Evolutionary conservation across 306 rosid genomes (phyloP).

Genomic region (Pyrus betulifolia): DNA sequence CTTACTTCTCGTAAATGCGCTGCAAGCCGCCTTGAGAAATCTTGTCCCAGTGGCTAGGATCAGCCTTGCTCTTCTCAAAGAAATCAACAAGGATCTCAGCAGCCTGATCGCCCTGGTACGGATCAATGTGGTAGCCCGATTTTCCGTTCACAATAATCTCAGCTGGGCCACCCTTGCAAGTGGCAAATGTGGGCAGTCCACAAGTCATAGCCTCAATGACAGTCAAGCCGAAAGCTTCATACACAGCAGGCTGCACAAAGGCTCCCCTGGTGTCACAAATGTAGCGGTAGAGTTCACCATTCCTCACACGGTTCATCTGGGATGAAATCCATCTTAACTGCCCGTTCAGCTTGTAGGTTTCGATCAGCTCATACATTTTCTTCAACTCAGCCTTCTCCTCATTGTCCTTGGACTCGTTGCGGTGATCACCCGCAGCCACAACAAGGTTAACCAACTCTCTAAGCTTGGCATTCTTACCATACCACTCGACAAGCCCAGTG

Average conservation of each 20-base stretch:
- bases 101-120: conserved; percentile 83
- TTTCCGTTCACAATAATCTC: conserved; percentile 89
- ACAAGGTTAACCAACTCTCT: conserved; percentile 92
- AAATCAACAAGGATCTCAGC: conserved; percentile 77
- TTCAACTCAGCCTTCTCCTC: conserved; percentile 95
- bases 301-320: conserved; percentile 93
- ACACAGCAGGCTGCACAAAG: conserved; percentile 97
- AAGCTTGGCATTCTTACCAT: conserved; percentile 72
- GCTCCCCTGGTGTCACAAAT: conserved; percentile 85
- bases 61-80: conserved; percentile 69
- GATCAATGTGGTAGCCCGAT: conserved; percentile 93
- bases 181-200: conserved; percentile 95
- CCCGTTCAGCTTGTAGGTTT: conserved; percentile 84
- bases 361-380: conserved; percentile 70
- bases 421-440: conserved; percentile 87
- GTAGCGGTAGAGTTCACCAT: conserved; percentile 85
- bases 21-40: conserved; percentile 77
- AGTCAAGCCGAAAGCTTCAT: conserved; percentile 91
- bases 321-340: conserved; percentile 97
- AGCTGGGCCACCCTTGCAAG: conserved; percentile 95
- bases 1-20: conserved; percentile 90
- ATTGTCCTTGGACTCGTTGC: conserved; percentile 88
- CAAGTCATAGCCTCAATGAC: conserved; percentile 98
- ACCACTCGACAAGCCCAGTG: conserved; percentile 95
- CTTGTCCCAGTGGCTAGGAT: conserved; percentile 76